Evolutionary conservation across 306 rosid genomes (phyloP).

Genomic region (Lithocarpus polystachyus): DNA sequence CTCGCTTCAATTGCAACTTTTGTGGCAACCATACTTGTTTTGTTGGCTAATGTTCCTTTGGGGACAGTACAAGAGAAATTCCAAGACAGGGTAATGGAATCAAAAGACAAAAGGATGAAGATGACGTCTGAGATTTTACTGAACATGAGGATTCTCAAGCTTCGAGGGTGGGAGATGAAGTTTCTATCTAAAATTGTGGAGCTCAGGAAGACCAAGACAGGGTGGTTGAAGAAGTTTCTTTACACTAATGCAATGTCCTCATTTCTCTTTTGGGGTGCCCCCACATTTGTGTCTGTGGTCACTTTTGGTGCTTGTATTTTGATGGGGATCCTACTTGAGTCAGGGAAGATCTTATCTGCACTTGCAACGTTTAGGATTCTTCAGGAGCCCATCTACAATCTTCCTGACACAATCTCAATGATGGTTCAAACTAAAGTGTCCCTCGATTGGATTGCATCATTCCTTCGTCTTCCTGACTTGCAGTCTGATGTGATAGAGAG

Average conservation of each 20-base stretch:
- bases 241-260: background rate
- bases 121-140: constrained; percentile 16
- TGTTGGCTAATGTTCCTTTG: constrained; percentile 13
- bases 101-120: constrained; percentile 18
- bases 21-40: background rate
- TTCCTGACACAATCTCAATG: constrained; percentile 7
- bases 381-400: background rate
- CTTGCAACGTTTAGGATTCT: constrained; percentile 14
- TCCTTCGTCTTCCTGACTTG: background rate
- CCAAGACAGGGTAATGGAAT: constrained; percentile 16
- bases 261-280: constrained; percentile 9
- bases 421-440: constrained; percentile 11
- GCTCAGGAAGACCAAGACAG: background rate
- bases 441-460: background rate
- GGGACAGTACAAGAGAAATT: constrained; percentile 3
- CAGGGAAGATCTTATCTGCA: constrained; percentile 11
- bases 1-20: constrained; percentile 44
- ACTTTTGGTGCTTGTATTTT: constrained; percentile 13
- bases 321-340: constrained; percentile 11
- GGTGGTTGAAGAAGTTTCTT: constrained; percentile 6
- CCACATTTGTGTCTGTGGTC: constrained; percentile 13
- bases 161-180: constrained; percentile 25
- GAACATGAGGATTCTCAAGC: constrained; percentile 24
- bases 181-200: background rate
- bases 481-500: background rate